A percentile compares a stretch with the other conserved stretches of the same genome.
Conservation (phyloP, 345 rosid genomes). For the Orychophragmus violaceus region DNA sequence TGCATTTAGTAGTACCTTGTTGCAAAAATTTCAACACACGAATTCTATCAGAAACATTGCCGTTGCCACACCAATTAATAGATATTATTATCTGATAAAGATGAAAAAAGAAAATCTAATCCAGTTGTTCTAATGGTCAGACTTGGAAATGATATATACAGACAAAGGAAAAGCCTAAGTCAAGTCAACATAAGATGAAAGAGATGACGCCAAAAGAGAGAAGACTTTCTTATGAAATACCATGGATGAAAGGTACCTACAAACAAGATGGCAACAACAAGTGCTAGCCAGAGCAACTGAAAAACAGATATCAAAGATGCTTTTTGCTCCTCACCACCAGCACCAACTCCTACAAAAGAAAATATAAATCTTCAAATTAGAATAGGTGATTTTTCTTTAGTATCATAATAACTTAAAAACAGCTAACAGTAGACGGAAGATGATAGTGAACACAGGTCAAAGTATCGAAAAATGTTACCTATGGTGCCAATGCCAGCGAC, state of each 20-base stretch:
- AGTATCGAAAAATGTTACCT: constrained; percentile 43
- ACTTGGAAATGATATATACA: background rate
- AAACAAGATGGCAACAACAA: constrained; percentile 77
- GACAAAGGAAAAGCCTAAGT: background rate
- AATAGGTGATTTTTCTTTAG: constrained; percentile 5
- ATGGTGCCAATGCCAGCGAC: constrained; percentile 94
- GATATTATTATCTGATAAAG: background rate
- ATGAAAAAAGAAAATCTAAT: background rate
- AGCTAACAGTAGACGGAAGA: background rate
- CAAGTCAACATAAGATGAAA: background rate
- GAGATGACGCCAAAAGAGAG: constrained; percentile 8
- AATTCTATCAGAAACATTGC: constrained; percentile 11
- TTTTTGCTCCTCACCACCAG: constrained; percentile 92
- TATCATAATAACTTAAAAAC: background rate
- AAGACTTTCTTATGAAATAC: constrained; percentile 11
- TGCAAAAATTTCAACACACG: constrained; percentile 7
- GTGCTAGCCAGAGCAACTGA: constrained; percentile 76
- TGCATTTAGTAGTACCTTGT: constrained; percentile 72
- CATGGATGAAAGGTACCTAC: constrained; percentile 80
- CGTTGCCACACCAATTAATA: background rate
- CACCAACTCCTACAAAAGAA: constrained; percentile 74
- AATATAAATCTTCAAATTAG: background rate
- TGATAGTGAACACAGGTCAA: background rate
- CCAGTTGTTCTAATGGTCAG: background rate
- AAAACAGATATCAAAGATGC: constrained; percentile 64